phyloP scores from a whole-genome alignment of 2,329 filamentous ascomycete genomes.

The Xylariales sp. region DNA sequence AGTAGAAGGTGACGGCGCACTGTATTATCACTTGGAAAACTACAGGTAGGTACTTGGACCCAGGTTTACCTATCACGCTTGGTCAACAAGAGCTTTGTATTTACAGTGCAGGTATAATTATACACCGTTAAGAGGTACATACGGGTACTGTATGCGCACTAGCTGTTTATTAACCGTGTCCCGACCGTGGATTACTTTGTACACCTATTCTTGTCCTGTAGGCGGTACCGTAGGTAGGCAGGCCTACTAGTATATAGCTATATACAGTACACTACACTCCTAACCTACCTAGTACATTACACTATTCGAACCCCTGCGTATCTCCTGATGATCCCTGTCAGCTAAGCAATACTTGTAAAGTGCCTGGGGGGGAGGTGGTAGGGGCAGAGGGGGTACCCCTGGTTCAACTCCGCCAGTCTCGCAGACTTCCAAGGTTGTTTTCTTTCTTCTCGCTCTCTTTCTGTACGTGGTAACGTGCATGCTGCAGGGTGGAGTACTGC shows the following conservation, averaged over 20 bases:
- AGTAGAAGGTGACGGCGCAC: neutral
- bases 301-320: conserved; percentile 20
- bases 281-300: too few relatives aligned
- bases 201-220: conserved; percentile 22
- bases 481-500: conserved; percentile 28
- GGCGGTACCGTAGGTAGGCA: neutral
- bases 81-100: neutral
- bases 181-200: conserved; percentile 2
- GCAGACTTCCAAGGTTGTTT: conserved; percentile 14
- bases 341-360: conserved; percentile 29
- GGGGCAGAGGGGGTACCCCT: conserved; percentile 12
- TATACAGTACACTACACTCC: neutral
- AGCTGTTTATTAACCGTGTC: conserved; percentile 17
- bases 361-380: conserved; percentile 28
- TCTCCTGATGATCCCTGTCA: conserved; percentile 37
- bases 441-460: conserved; percentile 26
- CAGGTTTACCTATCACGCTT: neutral
- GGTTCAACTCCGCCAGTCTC: conserved; percentile 24
- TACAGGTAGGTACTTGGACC: too few relatives aligned
- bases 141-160: conserved; percentile 8
- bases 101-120: neutral
- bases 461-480: conserved; percentile 32
- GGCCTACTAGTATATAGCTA: neutral
- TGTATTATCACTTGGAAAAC: neutral
- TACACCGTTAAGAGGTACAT: neutral